Evolutionary conservation across 2,329 filamentous ascomycete species (phyloP), one percentile per base, ranked within the genome.

Genomic region (Zymoseptoria ardabiliae): DNA sequence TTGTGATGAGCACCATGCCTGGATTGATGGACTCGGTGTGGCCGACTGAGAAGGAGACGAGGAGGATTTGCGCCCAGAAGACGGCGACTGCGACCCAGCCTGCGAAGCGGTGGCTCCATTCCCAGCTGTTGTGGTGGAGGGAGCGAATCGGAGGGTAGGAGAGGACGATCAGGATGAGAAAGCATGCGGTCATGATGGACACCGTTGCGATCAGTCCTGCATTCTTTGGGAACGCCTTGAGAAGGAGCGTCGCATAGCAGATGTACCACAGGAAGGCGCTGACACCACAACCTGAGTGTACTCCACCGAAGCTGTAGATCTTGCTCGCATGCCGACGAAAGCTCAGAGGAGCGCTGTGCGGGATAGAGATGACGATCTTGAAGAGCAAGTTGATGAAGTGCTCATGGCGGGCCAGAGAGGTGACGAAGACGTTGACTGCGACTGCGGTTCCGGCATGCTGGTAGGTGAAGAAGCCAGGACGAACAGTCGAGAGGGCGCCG

Each of bases 41-140:
- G 11, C 23, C n/a, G 28, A 20, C 55, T 19, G 74, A 69, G n/a
- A 75, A 71, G 45, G 77, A 71, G 35, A 82, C 74, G 9, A 89
- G 73, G 50, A 89, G 69, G 8, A 82, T 79, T 60, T 88, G 82
- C 0, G 75, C 79, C 82, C 88, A 88, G 69, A 91, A 86, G 30
- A 90, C 74, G 1, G 74, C 77, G 5, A 91, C 76, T 9, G 83
- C 78, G 10, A 80, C 77, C 88, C 88, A 91, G n/a, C 87, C 88
- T 4, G 81, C 81, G 71, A 88, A 91, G 53, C 88, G 85, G 73
- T 91, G 89, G 53, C 82, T 81, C 53, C 82, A 74, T 74, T 91
- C 89, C 69, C 90, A 91, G 58, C 80, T 72, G 72, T 91, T 82
- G 75, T 91, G 88, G 62, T 80, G 78, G 53, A 77, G 80, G 65